Evolutionary conservation across 129 eudicot genomes (phyloP).

Genomic region (Arctium minus): DNA sequence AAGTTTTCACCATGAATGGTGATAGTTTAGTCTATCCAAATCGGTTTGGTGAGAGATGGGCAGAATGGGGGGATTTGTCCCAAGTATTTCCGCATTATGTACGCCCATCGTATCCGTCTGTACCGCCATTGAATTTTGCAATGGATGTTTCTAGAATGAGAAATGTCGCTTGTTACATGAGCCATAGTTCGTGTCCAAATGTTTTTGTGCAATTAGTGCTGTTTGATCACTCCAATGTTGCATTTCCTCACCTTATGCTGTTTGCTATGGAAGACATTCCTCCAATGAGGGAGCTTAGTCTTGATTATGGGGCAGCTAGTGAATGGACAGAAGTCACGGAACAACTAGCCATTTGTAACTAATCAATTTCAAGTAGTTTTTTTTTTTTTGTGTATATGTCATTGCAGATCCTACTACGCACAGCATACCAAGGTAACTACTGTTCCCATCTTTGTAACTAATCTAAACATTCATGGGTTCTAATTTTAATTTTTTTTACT

Average conservation of each 20-base stretch:
- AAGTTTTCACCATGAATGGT: constrained; percentile 62
- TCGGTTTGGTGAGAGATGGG: constrained; percentile 74
- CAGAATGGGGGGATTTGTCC: constrained; percentile 86
- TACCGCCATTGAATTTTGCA: constrained; percentile 71
- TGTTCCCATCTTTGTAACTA: neutral
- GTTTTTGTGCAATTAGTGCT: constrained; percentile 74
- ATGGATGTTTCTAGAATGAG: constrained; percentile 80
- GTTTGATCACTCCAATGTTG: constrained; percentile 62
- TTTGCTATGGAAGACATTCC: constrained; percentile 87
- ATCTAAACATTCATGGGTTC: neutral
- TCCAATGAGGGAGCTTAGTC: constrained; percentile 80
- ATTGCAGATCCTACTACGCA: neutral
- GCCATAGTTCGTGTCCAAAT: constrained; percentile 79
- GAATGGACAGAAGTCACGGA: constrained; percentile 40
- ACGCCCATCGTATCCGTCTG: constrained; percentile 42
- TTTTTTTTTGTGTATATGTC: constrained; percentile 21
- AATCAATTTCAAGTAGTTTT: constrained; percentile 9
- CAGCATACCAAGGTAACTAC: constrained; percentile 31
- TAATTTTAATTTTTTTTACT: neutral
- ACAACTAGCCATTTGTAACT: constrained; percentile 70
- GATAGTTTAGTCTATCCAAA: constrained; percentile 66
- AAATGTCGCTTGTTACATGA: constrained; percentile 80
- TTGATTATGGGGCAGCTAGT: constrained; percentile 82
- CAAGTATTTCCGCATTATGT: constrained; percentile 46
- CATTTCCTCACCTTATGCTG: constrained; percentile 76